Evolutionary conservation across 2,329 filamentous ascomycete genomes (phyloP).

Genomic region (Meredithiella fracta): DNA sequence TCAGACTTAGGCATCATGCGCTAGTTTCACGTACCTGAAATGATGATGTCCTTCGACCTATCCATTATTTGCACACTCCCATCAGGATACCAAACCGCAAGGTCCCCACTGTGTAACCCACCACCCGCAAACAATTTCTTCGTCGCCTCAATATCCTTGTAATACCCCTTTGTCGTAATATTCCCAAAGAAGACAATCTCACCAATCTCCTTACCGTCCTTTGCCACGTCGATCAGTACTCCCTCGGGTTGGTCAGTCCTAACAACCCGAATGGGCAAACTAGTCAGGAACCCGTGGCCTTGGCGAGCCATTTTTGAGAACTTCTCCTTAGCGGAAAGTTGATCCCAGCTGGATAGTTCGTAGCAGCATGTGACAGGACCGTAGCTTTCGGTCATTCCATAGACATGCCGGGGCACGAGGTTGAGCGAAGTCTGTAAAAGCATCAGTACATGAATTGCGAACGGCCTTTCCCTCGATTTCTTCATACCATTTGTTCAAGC

Average conservation of each 20-base stretch:
- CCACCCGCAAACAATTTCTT: slow-evolving; percentile 75
- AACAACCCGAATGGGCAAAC: slow-evolving; percentile 64
- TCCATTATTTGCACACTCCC: slow-evolving; percentile 85
- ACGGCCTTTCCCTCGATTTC: too few relatives aligned
- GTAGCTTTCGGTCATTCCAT: slow-evolving; percentile 78
- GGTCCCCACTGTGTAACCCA: slow-evolving; percentile 72
- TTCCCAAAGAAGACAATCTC: slow-evolving; percentile 73
- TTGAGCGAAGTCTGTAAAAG: slow-evolving; percentile 41
- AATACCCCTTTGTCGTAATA: slow-evolving; percentile 82
- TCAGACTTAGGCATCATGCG: not conserved
- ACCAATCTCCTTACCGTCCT: slow-evolving; percentile 33
- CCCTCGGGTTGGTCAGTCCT: slow-evolving; percentile 58
- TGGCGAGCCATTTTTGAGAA: slow-evolving; percentile 86
- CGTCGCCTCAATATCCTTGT: slow-evolving; percentile 76
- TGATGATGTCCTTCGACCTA: slow-evolving; percentile 94
- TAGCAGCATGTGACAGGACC: slow-evolving; percentile 94
- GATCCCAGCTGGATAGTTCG: slow-evolving; percentile 69
- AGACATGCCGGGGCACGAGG: slow-evolving; percentile 80
- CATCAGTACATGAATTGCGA: not conserved
- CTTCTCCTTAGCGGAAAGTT: slow-evolving; percentile 54
- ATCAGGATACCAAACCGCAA: slow-evolving; percentile 86
- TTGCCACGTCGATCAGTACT: slow-evolving; percentile 29
- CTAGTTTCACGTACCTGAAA: slow-evolving; percentile 47
- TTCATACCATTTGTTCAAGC: slow-evolving; percentile 76
- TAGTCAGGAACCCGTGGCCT: slow-evolving; percentile 79